Evolutionary conservation across 257 asterid species (phyloP), one percentile per base, ranked within the genome.

Genomic region (Forsythia suspensa): DNA sequence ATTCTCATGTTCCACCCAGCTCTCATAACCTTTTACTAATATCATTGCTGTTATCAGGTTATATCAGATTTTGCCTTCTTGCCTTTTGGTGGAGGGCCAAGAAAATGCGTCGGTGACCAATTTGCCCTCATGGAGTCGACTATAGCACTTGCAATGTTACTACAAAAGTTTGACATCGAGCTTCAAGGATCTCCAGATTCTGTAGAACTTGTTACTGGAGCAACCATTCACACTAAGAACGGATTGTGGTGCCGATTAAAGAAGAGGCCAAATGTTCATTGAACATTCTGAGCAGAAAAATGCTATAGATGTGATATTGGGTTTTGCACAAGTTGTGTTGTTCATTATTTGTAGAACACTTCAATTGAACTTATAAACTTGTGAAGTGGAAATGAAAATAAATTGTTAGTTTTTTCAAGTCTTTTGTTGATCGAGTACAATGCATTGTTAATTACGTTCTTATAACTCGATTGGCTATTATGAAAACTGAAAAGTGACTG

Each of bases 71-170:
- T 91, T 18, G 94, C 98, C 13, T 91, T 95, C 92, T 89, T 95
- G 95, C 98, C 98, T 10, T 95, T 95, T 39, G 98, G 98, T 10
- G 98, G 98, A 48, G 98, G 98, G 76, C 96, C 98, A 57, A 89
- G 98, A 80, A 95, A 92, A 85, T 95, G 98, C n/a, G 97, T 95
- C 0, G 98, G 98, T 20, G 98, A 95, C 85, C 99, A 93, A 77
- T 95, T 95, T 74, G 98, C 99, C 75, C 94, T 95, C 72, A 92
- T 92, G 97, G 99, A 95, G 84, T 95, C 99, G 72, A 93, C 99
- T n/a, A 82, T 95, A 51, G 94, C 97, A 39, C 82, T 95, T 84
- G 94, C 98, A 8, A 79, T 86, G 93, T 79, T 93, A 63, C 76
- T 95, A 37, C 95, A 92, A 80, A 90, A 92, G 84, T 90, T 90